Conservation (phyloP, 2,329 filamentous ascomycete genomes). For the Exophiala bonariae region DNA sequence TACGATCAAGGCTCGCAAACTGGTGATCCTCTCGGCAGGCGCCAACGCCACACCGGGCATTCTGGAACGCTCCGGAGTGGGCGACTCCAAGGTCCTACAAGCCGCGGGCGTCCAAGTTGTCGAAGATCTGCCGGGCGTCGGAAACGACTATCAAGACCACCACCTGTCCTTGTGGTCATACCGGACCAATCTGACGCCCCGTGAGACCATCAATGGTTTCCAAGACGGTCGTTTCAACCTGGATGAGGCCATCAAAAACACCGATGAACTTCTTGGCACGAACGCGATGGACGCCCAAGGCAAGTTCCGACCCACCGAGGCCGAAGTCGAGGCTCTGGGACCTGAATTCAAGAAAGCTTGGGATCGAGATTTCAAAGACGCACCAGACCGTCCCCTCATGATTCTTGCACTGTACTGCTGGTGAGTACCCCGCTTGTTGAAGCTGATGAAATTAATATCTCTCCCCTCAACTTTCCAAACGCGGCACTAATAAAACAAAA, state of each 20-base stretch:
- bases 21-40: conserved; percentile 62
- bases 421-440: conserved; percentile 7
- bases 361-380: conserved; percentile 55
- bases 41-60: conserved; percentile 58
- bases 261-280: conserved; percentile 51
- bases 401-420: conserved; percentile 24
- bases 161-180: conserved; percentile 57
- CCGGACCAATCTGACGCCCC: conserved; percentile 44
- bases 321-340: conserved; percentile 54
- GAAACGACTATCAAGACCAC: conserved; percentile 55
- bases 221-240: conserved; percentile 51
- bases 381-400: conserved; percentile 40
- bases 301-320: conserved; percentile 57
- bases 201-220: conserved; percentile 57
- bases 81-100: conserved; percentile 45
- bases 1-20: conserved; percentile 48
- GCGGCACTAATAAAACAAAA: too few relatives aligned
- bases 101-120: conserved; percentile 43
- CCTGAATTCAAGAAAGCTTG: conserved; percentile 55
- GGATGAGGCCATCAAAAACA: conserved; percentile 18
- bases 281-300: conserved; percentile 57
- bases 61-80: conserved; percentile 62
- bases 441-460: too few relatives aligned
- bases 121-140: conserved; percentile 46
- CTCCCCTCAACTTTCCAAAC: background rate